Percentiles rank a stretch among this genome's conserved stretches.
These are phyloP conservation scores for Claviceps arundinis DNA, from an alignment of 2,329 filamentous ascomycete species.

Conservation along the genomic window DNA sequence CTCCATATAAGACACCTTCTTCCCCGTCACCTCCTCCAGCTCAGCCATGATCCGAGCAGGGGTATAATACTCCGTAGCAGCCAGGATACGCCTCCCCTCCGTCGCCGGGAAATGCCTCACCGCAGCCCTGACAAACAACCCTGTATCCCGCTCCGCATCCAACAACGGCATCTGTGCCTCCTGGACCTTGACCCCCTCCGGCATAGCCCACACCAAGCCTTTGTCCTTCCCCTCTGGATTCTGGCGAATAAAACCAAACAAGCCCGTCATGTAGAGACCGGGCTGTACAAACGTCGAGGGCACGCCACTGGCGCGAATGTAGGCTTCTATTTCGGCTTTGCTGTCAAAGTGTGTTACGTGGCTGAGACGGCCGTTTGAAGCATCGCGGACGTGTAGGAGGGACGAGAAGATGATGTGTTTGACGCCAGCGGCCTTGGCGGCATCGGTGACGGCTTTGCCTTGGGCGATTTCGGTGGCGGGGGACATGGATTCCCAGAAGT, in stretches of 20 bases:
- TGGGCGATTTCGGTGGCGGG: constrained; percentile 25
- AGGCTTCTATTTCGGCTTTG: constrained; percentile 43
- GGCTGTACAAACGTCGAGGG: constrained; percentile 38
- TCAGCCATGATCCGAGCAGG: constrained; percentile 19
- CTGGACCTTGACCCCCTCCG: constrained; percentile 14
- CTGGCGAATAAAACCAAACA: constrained; percentile 16
- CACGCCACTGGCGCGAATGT: constrained; percentile 36
- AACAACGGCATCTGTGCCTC: constrained; percentile 25
- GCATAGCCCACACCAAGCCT: constrained; percentile 16
- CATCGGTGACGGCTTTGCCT: constrained; percentile 33
- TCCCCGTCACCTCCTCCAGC: constrained; percentile 22
- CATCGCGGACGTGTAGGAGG: constrained; percentile 24
- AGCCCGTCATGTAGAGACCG: constrained; percentile 42
- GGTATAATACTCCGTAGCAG: constrained; percentile 23
- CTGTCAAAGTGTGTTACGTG: constrained; percentile 38
- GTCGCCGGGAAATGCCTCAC: constrained; percentile 18
- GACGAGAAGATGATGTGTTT: constrained; percentile 34
- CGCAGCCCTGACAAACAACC: constrained; percentile 22
- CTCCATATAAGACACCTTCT: constrained; percentile 16
- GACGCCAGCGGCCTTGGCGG: constrained; percentile 27
- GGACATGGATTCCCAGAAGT: constrained; percentile 22
- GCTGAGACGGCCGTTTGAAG: constrained; percentile 22
- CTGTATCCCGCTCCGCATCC: constrained; percentile 25
- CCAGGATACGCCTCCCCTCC: constrained; percentile 23
- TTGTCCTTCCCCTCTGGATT: constrained; percentile 11